Base-by-base conservation (phyloP, 2,329 filamentous ascomycete species). In the Botrytis paeoniae region DNA sequence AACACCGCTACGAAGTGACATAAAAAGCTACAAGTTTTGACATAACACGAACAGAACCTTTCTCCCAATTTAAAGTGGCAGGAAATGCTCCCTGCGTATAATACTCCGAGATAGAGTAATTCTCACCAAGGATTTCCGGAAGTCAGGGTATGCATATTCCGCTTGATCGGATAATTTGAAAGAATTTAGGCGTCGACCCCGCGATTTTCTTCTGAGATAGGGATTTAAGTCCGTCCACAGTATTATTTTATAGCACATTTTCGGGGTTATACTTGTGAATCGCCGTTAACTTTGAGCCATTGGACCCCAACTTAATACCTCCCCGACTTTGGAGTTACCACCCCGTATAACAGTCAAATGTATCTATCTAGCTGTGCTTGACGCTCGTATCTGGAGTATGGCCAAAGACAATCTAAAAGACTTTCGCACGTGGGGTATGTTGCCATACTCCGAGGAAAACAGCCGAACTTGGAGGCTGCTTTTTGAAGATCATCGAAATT, bases 31-130 rank as follows among this genome's bases (percentile, higher is more conserved):
- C 3, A 29, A 18, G 14, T 57, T 57, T 57, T 18, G n/a, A 29
- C 16, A 18, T 32, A 9, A 57, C n/a, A 57, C 51, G 51, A 29
- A 57, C 51, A 57, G 51, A n/a, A 39, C 22, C 59, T n/a, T 1
- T n/a, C 59, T 29, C 6, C 3, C 35, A 39, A 61, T 39, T 12
- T 59, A 71, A 41, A 71, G 70, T 65, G 62, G 70, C 70, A 68
- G 70, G 29, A 45, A 45, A 68, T 60, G 39, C 62, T 68, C 61
- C 60, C 37, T 65, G 70, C 37, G 16, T 37, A 60, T 48, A 71
- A 65, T 71, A 64, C 39, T 57, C 61, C 69, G 61, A 65, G 22
- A 43, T 41, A 57, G 7, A 66, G n/a, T 54, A 37, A 37, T 60
- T 29, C 35, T 25, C 43, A 68, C 22, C 48, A 41, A 66, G 62